Percentiles rank a stretch among this genome's conserved stretches.
Evolutionary conservation across 1,139 yeast species (phyloP).

Genomic region (Protomyces macrosporus): DNA sequence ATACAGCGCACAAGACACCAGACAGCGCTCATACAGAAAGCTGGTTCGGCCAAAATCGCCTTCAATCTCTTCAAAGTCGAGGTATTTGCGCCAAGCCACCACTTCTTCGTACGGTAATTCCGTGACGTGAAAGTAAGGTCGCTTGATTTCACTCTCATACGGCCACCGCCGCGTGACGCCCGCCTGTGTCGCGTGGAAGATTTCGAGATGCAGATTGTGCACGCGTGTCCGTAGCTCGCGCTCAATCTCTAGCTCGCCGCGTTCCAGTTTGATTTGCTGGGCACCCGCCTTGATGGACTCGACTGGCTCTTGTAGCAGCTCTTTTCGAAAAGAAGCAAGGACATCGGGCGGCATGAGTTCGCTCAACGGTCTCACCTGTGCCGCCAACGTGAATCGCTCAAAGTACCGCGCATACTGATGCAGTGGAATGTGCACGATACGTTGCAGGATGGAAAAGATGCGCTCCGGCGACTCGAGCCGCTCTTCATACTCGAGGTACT

Average conservation of each 20-base stretch:
- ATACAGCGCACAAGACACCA: constrained; percentile 44
- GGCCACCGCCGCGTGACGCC: constrained; percentile 57
- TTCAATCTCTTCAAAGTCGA: constrained; percentile 50
- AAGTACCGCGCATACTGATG: constrained; percentile 66
- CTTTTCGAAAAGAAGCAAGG: constrained; percentile 36
- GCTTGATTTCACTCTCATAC: constrained; percentile 53
- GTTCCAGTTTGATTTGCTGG: constrained; percentile 29
- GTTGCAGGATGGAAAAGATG: constrained; percentile 48
- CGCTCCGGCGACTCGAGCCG: constrained; percentile 42
- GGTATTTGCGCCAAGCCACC: constrained; percentile 56
- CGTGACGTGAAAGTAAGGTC: constrained; percentile 51
- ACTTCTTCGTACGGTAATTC: constrained; percentile 47
- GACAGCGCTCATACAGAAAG: constrained; percentile 54
- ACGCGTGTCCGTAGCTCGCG: constrained; percentile 37
- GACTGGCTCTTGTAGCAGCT: constrained; percentile 30
- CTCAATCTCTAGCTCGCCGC: constrained; percentile 34
- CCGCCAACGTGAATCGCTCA: constrained; percentile 37
- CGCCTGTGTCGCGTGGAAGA: constrained; percentile 58
- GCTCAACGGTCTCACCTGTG: constrained; percentile 34
- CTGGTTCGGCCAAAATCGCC: constrained; percentile 39
- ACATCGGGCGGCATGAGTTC: constrained; percentile 34
- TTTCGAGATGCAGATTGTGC: constrained; percentile 41
- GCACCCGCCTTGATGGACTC: constrained; percentile 34
- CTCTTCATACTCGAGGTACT: constrained; percentile 56
- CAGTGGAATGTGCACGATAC: constrained; percentile 64